Evolutionary conservation across 345 rosid genomes (phyloP), one percentile per base, ranked within the genome.

Genomic region (Eucalyptus camaldulensis): DNA sequence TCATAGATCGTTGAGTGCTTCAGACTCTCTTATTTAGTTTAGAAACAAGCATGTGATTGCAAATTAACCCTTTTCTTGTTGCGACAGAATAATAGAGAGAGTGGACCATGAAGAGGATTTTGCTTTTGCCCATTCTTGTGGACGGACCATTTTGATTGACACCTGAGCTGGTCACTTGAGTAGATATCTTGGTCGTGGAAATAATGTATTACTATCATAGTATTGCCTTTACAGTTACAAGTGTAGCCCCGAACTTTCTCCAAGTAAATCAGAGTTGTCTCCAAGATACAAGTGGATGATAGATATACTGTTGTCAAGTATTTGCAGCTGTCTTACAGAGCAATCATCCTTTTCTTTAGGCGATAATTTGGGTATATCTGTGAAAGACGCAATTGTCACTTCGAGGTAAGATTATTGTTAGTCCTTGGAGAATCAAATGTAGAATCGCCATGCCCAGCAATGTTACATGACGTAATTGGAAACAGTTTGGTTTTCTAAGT

Each of bases 1-100:
- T 97, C 91, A 92, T 94, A 29, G 99, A 96, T 91, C 97, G 97
- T 89, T 88, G 92, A 92, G 94, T 80, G 43, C 91, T 47, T 50
- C 43, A 67, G 65, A 45, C 19, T 43, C 89, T 87, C 87, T 29
- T 33, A 31, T 25, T 31, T 60, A 86, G 44, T 40, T 51, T 50
- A 54, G 27, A 53, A 21, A 33, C 45, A 58, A n/a, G 62, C 33
- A 37, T 11, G 49, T 22, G 69, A 54, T 51, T 5, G 17, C 49
- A 49, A 25, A 72, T 69, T 72, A 14, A 88, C 51, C 45, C 50
- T 49, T 67, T 31, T 31, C 45, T 69, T 76, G 44, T 76, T 40
- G 85, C 1, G 1, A 40, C 85, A 76, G 85, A 76, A 76, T 76
- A 47, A 1, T 76, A 76, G 85, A 72, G 83, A 21, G 83, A 76